Evolutionary conservation across 768 basidiomycete species (phyloP).

Genomic region (Amylocystis lapponica): DNA sequence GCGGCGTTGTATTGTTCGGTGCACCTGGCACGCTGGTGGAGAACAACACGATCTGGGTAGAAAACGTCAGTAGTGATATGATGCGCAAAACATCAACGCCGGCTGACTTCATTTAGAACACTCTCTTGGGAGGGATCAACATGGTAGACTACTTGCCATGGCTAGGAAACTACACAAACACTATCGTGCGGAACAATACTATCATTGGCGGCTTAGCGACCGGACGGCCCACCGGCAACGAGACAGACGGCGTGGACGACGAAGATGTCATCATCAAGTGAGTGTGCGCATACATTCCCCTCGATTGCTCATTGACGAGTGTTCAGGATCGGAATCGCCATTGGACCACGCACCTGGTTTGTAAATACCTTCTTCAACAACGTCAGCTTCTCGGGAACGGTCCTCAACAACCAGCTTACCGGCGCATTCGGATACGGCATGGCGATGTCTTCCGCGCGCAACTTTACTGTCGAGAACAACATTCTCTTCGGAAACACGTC

Average conservation of each 20-base stretch:
- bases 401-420: conserved; percentile 50
- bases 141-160: conserved; percentile 70
- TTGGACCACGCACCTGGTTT: conserved; percentile 77
- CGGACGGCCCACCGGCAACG: conserved; percentile 30
- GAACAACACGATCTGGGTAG: conserved; percentile 73
- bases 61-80: conserved; percentile 41
- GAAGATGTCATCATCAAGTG: conserved; percentile 69
- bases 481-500: conserved; percentile 60
- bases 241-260: conserved; percentile 48
- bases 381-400: conserved; percentile 46
- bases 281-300: conserved; percentile 16
- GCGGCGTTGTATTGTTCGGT: conserved; percentile 76
- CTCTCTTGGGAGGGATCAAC: conserved; percentile 71
- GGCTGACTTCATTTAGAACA: conserved; percentile 37
- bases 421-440: conserved; percentile 75
- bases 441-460: conserved; percentile 53
- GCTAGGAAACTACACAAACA: conserved; percentile 57
- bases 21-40: conserved; percentile 66
- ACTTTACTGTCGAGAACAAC: conserved; percentile 66
- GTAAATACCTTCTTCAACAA: conserved; percentile 51
- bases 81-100: neutral
- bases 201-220: conserved; percentile 69
- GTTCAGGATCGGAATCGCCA: conserved; percentile 69
- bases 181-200: conserved; percentile 59
- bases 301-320: neutral